These are phyloP conservation scores for Cladosporium sp. DNA, from an alignment of 2,329 filamentous ascomycete species.

Conservation along the genomic window DNA sequence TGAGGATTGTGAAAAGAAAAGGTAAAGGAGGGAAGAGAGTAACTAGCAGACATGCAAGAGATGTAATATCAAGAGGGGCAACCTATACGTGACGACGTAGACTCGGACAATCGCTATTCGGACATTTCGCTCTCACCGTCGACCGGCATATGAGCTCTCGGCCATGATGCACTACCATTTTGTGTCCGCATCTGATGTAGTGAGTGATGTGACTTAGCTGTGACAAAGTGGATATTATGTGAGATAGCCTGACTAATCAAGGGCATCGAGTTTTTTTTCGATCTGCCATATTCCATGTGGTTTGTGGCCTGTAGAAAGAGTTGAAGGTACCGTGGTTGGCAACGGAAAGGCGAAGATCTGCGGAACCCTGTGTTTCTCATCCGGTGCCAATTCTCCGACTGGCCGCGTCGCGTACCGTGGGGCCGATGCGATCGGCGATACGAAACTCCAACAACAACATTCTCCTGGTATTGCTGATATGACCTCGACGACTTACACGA, in stretches of 20 bases:
- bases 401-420: not conserved
- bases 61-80: constrained; percentile 1
- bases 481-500: not conserved
- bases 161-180: not conserved
- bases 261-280: not conserved
- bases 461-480: not conserved
- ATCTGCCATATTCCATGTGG: not conserved
- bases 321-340: not conserved
- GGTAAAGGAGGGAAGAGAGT: not conserved
- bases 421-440: not conserved
- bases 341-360: not conserved
- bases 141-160: constrained; percentile 9
- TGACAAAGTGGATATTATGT: not conserved
- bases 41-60: not conserved
- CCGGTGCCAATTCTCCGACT: constrained; percentile 7
- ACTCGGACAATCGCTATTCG: constrained; percentile 15
- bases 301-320: not conserved
- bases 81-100: constrained; percentile 1
- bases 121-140: constrained; percentile 18
- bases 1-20: not conserved
- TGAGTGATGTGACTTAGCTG: not conserved
- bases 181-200: not conserved
- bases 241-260: not conserved
- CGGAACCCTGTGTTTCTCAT: not conserved
- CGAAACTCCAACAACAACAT: not conserved